Evolutionary conservation across 2,329 filamentous ascomycete species (phyloP).

Genomic region (Sporothrix mexicana): DNA sequence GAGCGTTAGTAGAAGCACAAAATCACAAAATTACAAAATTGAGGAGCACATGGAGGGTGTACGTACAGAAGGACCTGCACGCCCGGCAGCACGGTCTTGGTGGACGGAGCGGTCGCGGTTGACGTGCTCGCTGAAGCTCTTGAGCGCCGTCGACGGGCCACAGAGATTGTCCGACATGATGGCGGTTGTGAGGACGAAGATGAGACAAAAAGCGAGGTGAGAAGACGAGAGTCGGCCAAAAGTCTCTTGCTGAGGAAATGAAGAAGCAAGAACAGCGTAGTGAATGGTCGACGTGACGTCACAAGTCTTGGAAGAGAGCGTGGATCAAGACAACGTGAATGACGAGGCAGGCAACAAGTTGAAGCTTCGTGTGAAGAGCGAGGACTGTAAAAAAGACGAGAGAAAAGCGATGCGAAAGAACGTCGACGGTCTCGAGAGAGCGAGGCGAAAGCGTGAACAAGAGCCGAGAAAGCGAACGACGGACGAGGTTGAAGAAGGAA

Average conservation of each 20-base stretch:
- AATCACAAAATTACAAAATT: neutral
- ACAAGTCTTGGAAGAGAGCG: neutral
- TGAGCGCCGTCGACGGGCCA: conserved; percentile 72
- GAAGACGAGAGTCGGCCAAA: neutral
- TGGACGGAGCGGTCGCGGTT: conserved; percentile 72
- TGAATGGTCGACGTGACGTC: neutral
- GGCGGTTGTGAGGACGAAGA: conserved; percentile 20
- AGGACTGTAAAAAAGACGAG: neutral
- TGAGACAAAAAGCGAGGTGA: neutral
- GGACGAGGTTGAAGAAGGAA: neutral
- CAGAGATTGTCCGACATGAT: conserved; percentile 60
- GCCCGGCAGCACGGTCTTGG: conserved; percentile 65
- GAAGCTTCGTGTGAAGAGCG: neutral
- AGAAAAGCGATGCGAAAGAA: neutral
- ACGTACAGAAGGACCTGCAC: conserved; percentile 39
- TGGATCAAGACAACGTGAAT: neutral
- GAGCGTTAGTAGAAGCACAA: neutral
- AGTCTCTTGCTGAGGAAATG: neutral
- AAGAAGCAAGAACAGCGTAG: neutral
- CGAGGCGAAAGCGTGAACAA: neutral
- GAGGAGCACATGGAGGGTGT: neutral
- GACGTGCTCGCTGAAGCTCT: conserved; percentile 73
- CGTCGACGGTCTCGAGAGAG: neutral
- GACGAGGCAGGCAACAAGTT: neutral
- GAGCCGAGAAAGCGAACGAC: neutral